These are phyloP conservation scores for Sordariomycetes sp. DNA, from an alignment of 2,329 filamentous ascomycete genomes.

Conservation along the genomic window DNA sequence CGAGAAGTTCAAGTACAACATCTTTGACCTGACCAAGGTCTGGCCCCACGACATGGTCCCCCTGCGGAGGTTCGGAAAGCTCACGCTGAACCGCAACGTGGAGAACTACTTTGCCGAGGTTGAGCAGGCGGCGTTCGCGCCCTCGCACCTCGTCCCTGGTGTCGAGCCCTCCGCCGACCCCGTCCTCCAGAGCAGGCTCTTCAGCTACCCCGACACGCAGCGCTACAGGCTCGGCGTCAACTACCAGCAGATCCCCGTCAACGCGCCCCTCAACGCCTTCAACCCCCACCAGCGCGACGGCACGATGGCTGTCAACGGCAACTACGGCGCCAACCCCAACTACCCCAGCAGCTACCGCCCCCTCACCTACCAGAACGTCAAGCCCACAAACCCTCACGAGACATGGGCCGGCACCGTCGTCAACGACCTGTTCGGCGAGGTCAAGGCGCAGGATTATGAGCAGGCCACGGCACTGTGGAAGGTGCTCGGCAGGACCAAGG, in stretches of 20 bases:
- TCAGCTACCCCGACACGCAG: constrained; percentile 49
- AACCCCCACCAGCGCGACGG: constrained; percentile 65
- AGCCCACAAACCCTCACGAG: constrained; percentile 28
- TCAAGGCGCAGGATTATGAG: constrained; percentile 34
- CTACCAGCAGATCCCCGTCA: constrained; percentile 52
- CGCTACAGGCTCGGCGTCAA: constrained; percentile 50
- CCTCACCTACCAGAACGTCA: constrained; percentile 26
- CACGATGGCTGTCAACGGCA: constrained; percentile 55
- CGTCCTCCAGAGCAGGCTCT: constrained; percentile 45
- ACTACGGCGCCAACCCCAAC: constrained; percentile 46
- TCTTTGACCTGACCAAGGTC: constrained; percentile 58
- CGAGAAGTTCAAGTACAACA: constrained; percentile 40
- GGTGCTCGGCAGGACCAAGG: constrained; percentile 30
- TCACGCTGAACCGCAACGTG: constrained; percentile 52
- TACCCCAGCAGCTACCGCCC: constrained; percentile 37
- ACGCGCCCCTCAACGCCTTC: constrained; percentile 34
- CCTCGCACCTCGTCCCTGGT: constrained; percentile 50
- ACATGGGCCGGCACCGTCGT: constrained; percentile 31
- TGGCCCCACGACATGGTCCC: constrained; percentile 54
- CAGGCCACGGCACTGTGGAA: constrained; percentile 36
- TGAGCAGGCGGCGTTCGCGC: constrained; percentile 55
- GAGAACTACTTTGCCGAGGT: constrained; percentile 58
- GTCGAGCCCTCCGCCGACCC: constrained; percentile 49
- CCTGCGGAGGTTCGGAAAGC: constrained; percentile 42
- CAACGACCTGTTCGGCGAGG: constrained; percentile 26